Evolutionary conservation across 192 early-diverging fungal genomes (phyloP).

Genomic region (Coemansia aciculifera): DNA sequence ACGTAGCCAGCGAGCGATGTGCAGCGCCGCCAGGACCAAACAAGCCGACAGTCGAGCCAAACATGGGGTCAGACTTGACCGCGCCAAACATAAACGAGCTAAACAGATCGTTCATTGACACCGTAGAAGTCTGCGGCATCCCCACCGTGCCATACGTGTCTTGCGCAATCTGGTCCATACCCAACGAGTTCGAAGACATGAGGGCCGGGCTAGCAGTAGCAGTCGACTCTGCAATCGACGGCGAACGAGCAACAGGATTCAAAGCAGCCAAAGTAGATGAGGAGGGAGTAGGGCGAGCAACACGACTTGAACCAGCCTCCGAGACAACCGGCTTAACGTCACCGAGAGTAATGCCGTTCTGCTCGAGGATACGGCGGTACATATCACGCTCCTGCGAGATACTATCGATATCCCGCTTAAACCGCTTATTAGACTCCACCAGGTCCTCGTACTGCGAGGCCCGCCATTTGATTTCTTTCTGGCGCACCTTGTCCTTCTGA

Average conservation of each 20-base stretch:
- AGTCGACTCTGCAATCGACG: neutral
- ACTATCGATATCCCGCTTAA: constrained; percentile 49
- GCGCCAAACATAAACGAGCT: constrained; percentile 18
- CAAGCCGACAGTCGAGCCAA: constrained; percentile 18
- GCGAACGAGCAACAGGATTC: neutral
- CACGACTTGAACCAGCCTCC: neutral
- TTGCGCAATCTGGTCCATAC: constrained; percentile 51
- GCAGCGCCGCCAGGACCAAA: constrained; percentile 1
- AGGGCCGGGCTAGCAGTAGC: constrained; percentile 26
- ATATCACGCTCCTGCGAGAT: constrained; percentile 45
- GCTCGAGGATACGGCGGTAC: constrained; percentile 43
- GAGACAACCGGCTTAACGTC: neutral
- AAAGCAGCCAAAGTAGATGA: neutral
- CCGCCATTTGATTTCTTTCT: constrained; percentile 57
- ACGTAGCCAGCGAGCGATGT: neutral
- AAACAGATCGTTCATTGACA: constrained; percentile 28
- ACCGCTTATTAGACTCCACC: constrained; percentile 50
- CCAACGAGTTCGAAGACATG: constrained; percentile 7
- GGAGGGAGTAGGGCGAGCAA: neutral
- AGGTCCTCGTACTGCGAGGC: constrained; percentile 55
- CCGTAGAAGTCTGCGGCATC: neutral
- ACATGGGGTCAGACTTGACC: constrained; percentile 51
- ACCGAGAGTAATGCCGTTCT: constrained; percentile 33
- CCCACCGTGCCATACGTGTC: constrained; percentile 41
- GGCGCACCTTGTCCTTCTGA: constrained; percentile 57